Percentiles rank a stretch among this genome's conserved stretches.
Conservation (phyloP, 768 basidiomycete genomes). For the Termitomyces sp. region DNA sequence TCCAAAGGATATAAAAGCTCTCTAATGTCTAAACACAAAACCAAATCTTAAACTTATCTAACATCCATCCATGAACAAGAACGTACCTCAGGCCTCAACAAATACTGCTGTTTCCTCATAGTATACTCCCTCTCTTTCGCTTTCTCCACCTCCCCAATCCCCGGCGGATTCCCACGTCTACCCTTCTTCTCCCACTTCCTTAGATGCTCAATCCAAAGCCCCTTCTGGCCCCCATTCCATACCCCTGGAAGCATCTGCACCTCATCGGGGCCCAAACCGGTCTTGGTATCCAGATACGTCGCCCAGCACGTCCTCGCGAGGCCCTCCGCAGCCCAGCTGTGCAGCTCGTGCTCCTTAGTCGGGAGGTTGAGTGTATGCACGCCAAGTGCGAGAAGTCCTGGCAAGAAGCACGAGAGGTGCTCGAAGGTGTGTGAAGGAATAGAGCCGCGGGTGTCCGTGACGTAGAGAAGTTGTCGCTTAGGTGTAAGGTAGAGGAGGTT, state of each 20-base stretch:
- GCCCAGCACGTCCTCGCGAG: slow-evolving; percentile 58
- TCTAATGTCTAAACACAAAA: slow-evolving; percentile 37
- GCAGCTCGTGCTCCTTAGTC: slow-evolving; percentile 32
- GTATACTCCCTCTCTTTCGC: slow-evolving; percentile 33
- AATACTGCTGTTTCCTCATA: slow-evolving; percentile 24
- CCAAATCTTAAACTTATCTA: background rate
- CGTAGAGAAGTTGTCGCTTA: slow-evolving; percentile 49
- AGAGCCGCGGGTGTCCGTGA: slow-evolving; percentile 36
- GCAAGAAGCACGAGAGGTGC: slow-evolving; percentile 62
- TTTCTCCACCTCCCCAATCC: slow-evolving; percentile 20
- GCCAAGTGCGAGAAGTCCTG: slow-evolving; percentile 57
- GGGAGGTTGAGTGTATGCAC: slow-evolving; percentile 35
- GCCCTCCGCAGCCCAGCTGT: slow-evolving; percentile 57
- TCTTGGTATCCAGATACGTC: slow-evolving; percentile 57
- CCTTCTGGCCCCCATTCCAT: slow-evolving; percentile 13
- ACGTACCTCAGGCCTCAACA: slow-evolving; percentile 47
- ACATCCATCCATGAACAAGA: background rate
- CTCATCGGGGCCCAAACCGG: slow-evolving; percentile 60
- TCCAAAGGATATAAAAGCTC: slow-evolving; percentile 49
- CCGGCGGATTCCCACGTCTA: slow-evolving; percentile 28
- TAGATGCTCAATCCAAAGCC: slow-evolving; percentile 34
- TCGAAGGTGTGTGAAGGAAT: slow-evolving; percentile 41
- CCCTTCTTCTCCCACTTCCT: slow-evolving; percentile 37
- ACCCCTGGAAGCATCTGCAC: slow-evolving; percentile 25
- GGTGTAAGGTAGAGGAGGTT: slow-evolving; percentile 51